These are phyloP conservation scores for Amanita pallidorosea DNA, from an alignment of 768 basidiomycete genomes.

Conservation along the genomic window DNA sequence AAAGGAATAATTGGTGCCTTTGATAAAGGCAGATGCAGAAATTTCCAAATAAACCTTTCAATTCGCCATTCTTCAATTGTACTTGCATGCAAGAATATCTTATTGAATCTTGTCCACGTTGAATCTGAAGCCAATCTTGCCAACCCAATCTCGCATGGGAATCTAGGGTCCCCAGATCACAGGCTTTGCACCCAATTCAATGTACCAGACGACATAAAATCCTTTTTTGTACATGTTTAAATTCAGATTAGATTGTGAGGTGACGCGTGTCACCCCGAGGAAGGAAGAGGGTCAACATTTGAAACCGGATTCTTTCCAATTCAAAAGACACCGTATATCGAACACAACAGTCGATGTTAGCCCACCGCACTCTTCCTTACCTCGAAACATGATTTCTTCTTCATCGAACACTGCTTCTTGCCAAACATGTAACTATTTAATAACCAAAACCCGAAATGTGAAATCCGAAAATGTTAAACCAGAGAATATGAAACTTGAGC, in stretches of 20 bases:
- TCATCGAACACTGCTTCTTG: too few species aligned
- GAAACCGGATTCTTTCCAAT: neutral
- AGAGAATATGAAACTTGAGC: too few species aligned
- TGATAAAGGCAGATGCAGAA: conserved; percentile 18
- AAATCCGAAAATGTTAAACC: too few species aligned
- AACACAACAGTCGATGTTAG: neutral
- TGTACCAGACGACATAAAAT: conserved; percentile 10
- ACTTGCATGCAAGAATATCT: conserved; percentile 3
- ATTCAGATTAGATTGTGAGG: neutral
- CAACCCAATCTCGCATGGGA: conserved; percentile 18
- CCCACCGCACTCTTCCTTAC: neutral
- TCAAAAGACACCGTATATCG: neutral
- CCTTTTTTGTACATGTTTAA: conserved; percentile 7
- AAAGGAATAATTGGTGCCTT: conserved; percentile 22
- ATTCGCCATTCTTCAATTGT: conserved; percentile 13
- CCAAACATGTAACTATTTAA: too few species aligned
- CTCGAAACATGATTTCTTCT: conserved; percentile 2
- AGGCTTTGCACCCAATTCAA: conserved; percentile 1
- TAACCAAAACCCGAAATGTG: too few species aligned
- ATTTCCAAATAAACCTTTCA: conserved; percentile 17
- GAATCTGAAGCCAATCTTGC: conserved; percentile 18
- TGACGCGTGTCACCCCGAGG: conserved; percentile 1
- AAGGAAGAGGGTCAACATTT: neutral
- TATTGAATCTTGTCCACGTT: conserved; percentile 16
- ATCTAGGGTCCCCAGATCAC: conserved; percentile 3